phyloP scores from a whole-genome alignment of 495 filamentous ascomycete species.

The Penicillium canescens region DNA sequence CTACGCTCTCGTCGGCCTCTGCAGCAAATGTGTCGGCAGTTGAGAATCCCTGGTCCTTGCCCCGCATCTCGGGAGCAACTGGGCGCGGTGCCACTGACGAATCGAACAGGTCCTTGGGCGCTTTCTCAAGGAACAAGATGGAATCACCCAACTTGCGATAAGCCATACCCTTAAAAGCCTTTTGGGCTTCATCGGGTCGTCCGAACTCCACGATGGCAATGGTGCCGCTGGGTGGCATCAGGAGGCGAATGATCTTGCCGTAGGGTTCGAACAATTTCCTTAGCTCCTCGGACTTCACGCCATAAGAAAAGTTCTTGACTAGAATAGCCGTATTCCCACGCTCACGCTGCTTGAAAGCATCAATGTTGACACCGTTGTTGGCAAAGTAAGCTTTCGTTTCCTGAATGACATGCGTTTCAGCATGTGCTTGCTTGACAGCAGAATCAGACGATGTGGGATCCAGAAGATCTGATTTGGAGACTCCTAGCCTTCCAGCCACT shows the following conservation, averaged over 20 bases:
- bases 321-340: slow-evolving; percentile 86
- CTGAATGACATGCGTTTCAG: slow-evolving; percentile 93
- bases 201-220: slow-evolving; percentile 91
- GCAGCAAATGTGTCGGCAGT: slow-evolving; percentile 55
- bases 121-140: slow-evolving; percentile 91
- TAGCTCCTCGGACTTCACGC: slow-evolving; percentile 61
- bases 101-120: slow-evolving; percentile 78
- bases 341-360: slow-evolving; percentile 81
- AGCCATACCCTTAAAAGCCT: slow-evolving; percentile 78
- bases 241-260: slow-evolving; percentile 70
- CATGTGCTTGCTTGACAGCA: slow-evolving; percentile 93
- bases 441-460: slow-evolving; percentile 93
- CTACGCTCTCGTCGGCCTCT: slow-evolving; percentile 49
- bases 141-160: slow-evolving; percentile 91
- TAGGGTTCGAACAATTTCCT: slow-evolving; percentile 50
- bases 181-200: slow-evolving; percentile 71
- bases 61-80: slow-evolving; percentile 35
- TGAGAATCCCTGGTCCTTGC: slow-evolving; percentile 50
- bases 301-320: slow-evolving; percentile 92
- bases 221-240: slow-evolving; percentile 91
- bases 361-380: slow-evolving; percentile 82
- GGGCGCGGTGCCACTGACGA: slow-evolving; percentile 28
- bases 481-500: slow-evolving; percentile 79
- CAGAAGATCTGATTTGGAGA: slow-evolving; percentile 85
- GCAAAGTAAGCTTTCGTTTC: slow-evolving; percentile 92